phyloP scores from a whole-genome alignment of 805 yeast genomes.

The Sungouiozyma intestinalis region DNA sequence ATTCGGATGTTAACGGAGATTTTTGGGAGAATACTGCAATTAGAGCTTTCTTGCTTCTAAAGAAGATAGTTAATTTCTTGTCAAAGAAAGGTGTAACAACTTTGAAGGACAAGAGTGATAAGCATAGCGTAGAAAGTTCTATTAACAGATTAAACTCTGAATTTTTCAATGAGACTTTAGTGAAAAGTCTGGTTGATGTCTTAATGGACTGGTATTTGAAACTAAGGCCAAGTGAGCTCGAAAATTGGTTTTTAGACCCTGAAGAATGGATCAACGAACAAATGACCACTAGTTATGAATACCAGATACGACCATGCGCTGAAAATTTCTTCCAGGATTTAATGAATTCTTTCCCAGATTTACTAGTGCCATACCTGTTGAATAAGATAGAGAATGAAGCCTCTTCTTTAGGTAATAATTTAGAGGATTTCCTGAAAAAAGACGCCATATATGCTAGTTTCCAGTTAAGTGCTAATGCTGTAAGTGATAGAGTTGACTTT shows the following conservation, averaged over 20 bases:
- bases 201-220: constrained; percentile 66
- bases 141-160: constrained; percentile 40
- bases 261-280: constrained; percentile 91
- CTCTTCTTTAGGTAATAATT: constrained; percentile 21
- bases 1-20: constrained; percentile 38
- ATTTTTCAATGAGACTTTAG: constrained; percentile 47
- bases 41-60: constrained; percentile 52
- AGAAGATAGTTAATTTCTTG: constrained; percentile 50
- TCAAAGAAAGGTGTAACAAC: constrained; percentile 59
- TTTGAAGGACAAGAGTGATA: constrained; percentile 53
- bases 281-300: constrained; percentile 67
- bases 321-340: constrained; percentile 75
- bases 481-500: constrained; percentile 57
- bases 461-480: constrained; percentile 60
- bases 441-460: constrained; percentile 80
- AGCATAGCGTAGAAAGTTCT: constrained; percentile 51
- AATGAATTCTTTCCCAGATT: constrained; percentile 49
- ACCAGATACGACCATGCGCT: constrained; percentile 75
- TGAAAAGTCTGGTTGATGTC: constrained; percentile 51
- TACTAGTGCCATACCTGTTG: constrained; percentile 45
- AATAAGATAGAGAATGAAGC: constrained; percentile 42
- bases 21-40: constrained; percentile 72
- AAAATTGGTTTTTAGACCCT: constrained; percentile 75
- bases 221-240: constrained; percentile 65
- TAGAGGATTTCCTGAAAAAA: constrained; percentile 47